These are phyloP conservation scores for Monilinia laxa DNA, from an alignment of 2,329 filamentous ascomycete genomes.

Conservation along the genomic window DNA sequence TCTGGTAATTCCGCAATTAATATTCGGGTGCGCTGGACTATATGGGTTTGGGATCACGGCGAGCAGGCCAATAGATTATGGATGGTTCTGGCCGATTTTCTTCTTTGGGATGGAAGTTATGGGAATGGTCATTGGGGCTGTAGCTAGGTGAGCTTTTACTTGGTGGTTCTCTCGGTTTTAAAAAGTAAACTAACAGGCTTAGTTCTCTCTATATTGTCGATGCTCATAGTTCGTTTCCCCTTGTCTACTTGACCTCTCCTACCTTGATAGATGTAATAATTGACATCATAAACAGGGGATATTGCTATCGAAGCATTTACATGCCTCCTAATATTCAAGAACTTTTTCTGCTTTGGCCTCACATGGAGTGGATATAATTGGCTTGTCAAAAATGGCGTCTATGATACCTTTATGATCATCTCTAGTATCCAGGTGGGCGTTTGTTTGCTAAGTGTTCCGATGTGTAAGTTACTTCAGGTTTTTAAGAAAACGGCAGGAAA, in stretches of 20 bases:
- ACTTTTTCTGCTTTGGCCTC: constrained; percentile 83
- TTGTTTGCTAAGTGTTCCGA: constrained; percentile 71
- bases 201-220: constrained; percentile 77
- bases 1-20: constrained; percentile 76
- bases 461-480: constrained; percentile 60
- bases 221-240: constrained; percentile 68
- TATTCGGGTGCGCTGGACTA: constrained; percentile 74
- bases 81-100: constrained; percentile 68
- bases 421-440: constrained; percentile 75
- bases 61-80: constrained; percentile 60
- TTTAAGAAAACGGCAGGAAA: neutral
- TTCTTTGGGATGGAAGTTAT: constrained; percentile 85
- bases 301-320: constrained; percentile 87
- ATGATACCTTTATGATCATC: constrained; percentile 64
- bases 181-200: neutral
- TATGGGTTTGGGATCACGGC: constrained; percentile 82
- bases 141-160: constrained; percentile 59
- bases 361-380: constrained; percentile 85
- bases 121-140: constrained; percentile 89
- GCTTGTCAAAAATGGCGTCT: constrained; percentile 66
- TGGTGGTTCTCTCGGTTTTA: neutral
- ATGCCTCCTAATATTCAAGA: constrained; percentile 89
- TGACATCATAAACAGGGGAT: constrained; percentile 53
- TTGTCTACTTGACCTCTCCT: neutral
- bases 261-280: neutral